phyloP scores from a whole-genome alignment of 1,284 basidiomycete species.

The Leccinum ponderosum region DNA sequence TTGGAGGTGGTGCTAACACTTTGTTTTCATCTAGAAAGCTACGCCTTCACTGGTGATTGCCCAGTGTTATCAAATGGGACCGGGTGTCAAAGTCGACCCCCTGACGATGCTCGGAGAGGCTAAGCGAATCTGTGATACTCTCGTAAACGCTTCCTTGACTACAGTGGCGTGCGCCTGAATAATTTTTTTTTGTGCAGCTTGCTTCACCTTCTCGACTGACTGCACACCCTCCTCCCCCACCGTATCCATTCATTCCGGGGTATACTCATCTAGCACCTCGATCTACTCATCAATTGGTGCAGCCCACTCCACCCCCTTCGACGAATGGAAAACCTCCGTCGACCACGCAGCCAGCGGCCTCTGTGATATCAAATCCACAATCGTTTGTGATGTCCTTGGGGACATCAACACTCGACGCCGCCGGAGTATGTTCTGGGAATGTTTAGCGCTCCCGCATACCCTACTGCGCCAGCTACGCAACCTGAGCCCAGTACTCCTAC shows the following conservation, averaged over 20 bases:
- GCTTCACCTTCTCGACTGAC: conserved; percentile 68
- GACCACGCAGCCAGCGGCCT: conserved; percentile 28
- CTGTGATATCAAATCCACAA: conserved; percentile 65
- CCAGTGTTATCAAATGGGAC: conserved; percentile 76
- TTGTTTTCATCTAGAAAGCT: conserved; percentile 52
- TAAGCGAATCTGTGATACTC: conserved; percentile 71
- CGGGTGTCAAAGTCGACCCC: conserved; percentile 68
- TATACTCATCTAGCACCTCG: conserved; percentile 30
- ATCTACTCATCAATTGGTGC: conserved; percentile 18
- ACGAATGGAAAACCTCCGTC: conserved; percentile 29
- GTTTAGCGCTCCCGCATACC: conserved; percentile 48
- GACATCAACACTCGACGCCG: conserved; percentile 32
- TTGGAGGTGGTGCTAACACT: conserved; percentile 10
- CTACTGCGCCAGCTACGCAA: conserved; percentile 38
- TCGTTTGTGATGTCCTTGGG: conserved; percentile 69
- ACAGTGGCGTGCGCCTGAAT: conserved; percentile 9
- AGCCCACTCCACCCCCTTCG: conserved; percentile 31
- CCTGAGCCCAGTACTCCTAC: conserved; percentile 31
- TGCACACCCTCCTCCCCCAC: conserved; percentile 59
- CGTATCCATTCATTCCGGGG: conserved; percentile 49
- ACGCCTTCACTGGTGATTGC: conserved; percentile 71
- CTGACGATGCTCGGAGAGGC: conserved; percentile 70
- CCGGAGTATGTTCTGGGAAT: conserved; percentile 40
- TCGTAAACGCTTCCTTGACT: conserved; percentile 47
- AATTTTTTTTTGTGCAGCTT: conserved; percentile 44